phyloP scores from a whole-genome alignment of 2,329 filamentous ascomycete genomes.

The Paracoccidioides lutzii region DNA sequence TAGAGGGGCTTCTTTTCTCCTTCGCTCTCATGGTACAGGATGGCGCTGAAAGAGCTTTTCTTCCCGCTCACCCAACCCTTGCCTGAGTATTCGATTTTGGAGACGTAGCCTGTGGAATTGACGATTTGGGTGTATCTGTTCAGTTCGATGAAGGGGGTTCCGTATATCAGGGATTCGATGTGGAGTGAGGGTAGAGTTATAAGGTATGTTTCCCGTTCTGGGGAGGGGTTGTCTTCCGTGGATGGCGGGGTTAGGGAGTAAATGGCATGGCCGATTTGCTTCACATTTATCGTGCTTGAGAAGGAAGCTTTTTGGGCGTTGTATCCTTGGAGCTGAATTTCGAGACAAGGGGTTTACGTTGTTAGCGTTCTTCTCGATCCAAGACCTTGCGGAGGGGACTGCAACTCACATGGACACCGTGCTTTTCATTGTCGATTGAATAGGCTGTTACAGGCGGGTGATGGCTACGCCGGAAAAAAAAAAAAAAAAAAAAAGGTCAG shows the following conservation, averaged over 20 bases:
- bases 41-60: conserved; percentile 79
- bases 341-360: neutral
- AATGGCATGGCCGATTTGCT: conserved; percentile 82
- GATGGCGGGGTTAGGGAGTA: conserved; percentile 53
- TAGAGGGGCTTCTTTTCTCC: conserved; percentile 58
- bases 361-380: neutral
- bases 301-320: conserved; percentile 96
- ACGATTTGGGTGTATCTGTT: conserved; percentile 75
- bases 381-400: neutral
- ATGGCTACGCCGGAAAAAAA: conserved; percentile 40
- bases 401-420: conserved; percentile 50
- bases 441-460: conserved; percentile 94
- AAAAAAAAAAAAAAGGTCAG: conserved; percentile 4
- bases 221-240: conserved; percentile 30
- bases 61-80: conserved; percentile 92
- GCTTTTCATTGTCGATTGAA: conserved; percentile 72
- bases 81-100: conserved; percentile 84
- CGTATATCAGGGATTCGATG: conserved; percentile 75
- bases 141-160: conserved; percentile 72
- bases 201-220: conserved; percentile 56
- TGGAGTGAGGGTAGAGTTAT: conserved; percentile 86
- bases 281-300: conserved; percentile 83
- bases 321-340: conserved; percentile 54
- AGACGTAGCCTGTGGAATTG: conserved; percentile 72
- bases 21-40: conserved; percentile 54